A percentile compares a stretch with the other conserved stretches of the same genome.
Conservation (phyloP, 2,329 filamentous ascomycete species). For the Hymenoscyphus infarciens region DNA sequence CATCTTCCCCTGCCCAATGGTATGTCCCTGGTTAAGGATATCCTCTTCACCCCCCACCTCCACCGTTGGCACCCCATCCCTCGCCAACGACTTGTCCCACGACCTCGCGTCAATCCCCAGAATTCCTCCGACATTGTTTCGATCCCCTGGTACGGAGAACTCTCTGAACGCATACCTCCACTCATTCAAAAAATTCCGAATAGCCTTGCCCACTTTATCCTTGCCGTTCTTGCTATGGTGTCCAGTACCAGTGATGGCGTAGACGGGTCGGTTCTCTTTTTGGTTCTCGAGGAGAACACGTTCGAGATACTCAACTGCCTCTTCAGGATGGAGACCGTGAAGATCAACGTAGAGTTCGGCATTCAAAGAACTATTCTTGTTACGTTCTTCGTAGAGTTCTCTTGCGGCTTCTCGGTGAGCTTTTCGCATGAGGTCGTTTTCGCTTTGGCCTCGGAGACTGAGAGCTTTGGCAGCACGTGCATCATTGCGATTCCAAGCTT, state of each 20-base stretch:
- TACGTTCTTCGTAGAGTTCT: conserved; percentile 90
- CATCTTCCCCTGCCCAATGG: conserved; percentile 65
- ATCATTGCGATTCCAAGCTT: conserved; percentile 98
- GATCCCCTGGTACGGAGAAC: conserved; percentile 93
- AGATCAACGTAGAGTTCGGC: conserved; percentile 89
- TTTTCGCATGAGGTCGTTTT: conserved; percentile 96
- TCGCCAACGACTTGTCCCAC: conserved; percentile 59
- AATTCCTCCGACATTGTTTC: conserved; percentile 75
- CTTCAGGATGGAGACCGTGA: conserved; percentile 96
- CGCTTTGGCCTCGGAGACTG: conserved; percentile 88
- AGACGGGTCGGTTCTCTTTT: conserved; percentile 71
- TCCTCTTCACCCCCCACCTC: conserved; percentile 43
- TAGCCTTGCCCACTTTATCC: conserved; percentile 94
- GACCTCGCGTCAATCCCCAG: conserved; percentile 64
- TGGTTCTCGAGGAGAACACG: conserved; percentile 81
- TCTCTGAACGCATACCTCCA: conserved; percentile 95
- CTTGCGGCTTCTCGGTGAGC: conserved; percentile 91
- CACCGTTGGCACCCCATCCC: conserved; percentile 39
- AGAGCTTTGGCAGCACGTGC: conserved; percentile 93
- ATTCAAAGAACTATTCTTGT: conserved; percentile 58
- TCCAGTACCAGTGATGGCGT: conserved; percentile 94
- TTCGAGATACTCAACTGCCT: conserved; percentile 92
- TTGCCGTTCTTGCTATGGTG: conserved; percentile 99
- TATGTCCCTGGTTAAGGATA: conserved; percentile 61
- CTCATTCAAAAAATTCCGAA: conserved; percentile 87